phyloP scores from a whole-genome alignment of 306 rosid species.

The Ceratonia siliqua region DNA sequence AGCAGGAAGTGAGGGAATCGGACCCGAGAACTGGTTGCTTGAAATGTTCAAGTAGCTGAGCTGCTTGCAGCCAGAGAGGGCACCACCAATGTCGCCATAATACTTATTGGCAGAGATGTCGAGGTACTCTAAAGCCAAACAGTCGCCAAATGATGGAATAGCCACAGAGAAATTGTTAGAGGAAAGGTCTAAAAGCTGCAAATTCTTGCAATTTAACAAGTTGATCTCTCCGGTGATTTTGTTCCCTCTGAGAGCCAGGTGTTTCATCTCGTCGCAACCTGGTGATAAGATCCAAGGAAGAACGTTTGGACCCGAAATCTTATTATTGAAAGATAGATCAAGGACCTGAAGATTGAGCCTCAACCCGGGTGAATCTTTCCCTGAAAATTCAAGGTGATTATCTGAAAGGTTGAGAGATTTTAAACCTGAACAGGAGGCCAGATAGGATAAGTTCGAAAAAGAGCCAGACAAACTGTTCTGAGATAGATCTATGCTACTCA shows the following conservation, averaged over 20 bases:
- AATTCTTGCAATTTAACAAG: conserved; percentile 40
- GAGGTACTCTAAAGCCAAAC: conserved; percentile 47
- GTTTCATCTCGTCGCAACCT: conserved; percentile 42
- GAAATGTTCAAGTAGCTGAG: conserved; percentile 55
- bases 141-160: conserved; percentile 57
- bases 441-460: conserved; percentile 35
- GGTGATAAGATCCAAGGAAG: conserved; percentile 52
- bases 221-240: conserved; percentile 50
- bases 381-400: conserved; percentile 44
- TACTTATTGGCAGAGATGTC: conserved; percentile 66
- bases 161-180: conserved; percentile 50
- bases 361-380: conserved; percentile 24
- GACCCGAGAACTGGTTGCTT: conserved; percentile 50
- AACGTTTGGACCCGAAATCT: conserved; percentile 49
- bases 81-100: conserved; percentile 41
- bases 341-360: conserved; percentile 45
- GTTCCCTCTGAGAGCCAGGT: conserved; percentile 52
- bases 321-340: conserved; percentile 65
- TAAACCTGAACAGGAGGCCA: conserved; percentile 45
- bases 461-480: conserved; percentile 54
- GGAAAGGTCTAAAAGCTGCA: conserved; percentile 55
- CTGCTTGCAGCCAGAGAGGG: conserved; percentile 41
- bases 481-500: conserved; percentile 61
- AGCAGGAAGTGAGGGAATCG: conserved; percentile 45
- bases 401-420: conserved; percentile 49